phyloP scores from a whole-genome alignment of 306 rosid species.

The Begonia loranthoides region DNA sequence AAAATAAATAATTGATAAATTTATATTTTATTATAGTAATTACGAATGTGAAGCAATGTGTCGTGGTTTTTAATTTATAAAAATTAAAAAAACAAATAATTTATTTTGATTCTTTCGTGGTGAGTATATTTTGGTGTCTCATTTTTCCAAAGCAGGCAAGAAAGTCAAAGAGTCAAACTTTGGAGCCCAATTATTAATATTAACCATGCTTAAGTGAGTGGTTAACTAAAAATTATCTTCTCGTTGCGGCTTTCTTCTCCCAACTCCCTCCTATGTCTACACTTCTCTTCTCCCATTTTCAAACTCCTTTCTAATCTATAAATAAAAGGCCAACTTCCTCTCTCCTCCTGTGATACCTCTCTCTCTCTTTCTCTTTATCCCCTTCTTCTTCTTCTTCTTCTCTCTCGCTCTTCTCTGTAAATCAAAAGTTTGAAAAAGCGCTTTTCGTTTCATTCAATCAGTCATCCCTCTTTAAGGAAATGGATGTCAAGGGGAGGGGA shows the following conservation, averaged over 20 bases:
- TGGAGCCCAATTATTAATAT: no score
- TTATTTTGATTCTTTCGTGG: no score
- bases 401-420: constrained; percentile 7
- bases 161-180: no score
- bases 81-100: no score
- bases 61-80: no score
- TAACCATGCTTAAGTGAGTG: background rate
- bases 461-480: constrained; percentile 7
- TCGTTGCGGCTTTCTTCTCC: constrained; percentile 25
- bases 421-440: background rate
- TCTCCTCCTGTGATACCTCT: constrained; percentile 26
- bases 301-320: constrained; percentile 12
- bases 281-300: constrained; percentile 8
- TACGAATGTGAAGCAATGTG: no score
- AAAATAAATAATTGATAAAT: no score
- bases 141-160: no score
- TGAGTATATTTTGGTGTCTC: no score
- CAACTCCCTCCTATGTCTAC: constrained; percentile 2
- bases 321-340: constrained; percentile 34
- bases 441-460: background rate
- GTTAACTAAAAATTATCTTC: constrained; percentile 1
- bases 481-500: constrained; percentile 35
- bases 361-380: no score
- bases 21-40: no score
- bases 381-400: background rate